Percentiles rank a stretch among this genome's conserved stretches.
phyloP scores from a whole-genome alignment of 1,284 basidiomycete species.

The Irpex lacteus region DNA sequence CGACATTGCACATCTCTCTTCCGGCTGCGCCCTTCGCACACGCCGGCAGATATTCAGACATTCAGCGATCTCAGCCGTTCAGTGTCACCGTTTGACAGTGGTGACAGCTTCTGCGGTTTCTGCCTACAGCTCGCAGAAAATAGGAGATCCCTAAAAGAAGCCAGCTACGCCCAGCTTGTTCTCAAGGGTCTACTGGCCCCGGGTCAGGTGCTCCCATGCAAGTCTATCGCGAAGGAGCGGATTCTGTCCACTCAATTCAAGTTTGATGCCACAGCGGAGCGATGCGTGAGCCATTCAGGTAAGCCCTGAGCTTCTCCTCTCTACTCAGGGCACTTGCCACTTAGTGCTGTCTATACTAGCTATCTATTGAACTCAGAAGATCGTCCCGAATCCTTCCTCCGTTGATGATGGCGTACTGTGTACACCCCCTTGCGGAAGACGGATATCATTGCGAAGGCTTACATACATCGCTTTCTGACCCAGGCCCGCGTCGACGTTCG shows the following conservation, averaged over 20 bases:
- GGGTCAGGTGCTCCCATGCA: neutral
- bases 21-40: neutral
- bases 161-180: neutral
- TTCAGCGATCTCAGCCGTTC: neutral
- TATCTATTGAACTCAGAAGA: neutral
- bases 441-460: neutral
- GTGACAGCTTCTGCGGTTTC: neutral
- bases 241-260: too few relatives aligned
- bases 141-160: neutral
- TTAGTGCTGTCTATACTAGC: neutral
- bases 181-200: neutral
- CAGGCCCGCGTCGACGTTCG: neutral
- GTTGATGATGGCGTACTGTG: too few relatives aligned
- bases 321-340: neutral
- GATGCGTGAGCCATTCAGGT: too few relatives aligned
- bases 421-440: too few relatives aligned
- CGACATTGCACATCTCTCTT: neutral
- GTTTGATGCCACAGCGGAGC: neutral
- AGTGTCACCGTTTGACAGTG: neutral
- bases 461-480: neutral
- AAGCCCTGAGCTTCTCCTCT: too few relatives aligned
- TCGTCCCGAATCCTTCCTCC: too few relatives aligned
- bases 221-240: neutral
- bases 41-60: too few relatives aligned
- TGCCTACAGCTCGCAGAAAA: neutral